Conservation (phyloP, 495 filamentous ascomycete genomes). For the Xylaria longipes region DNA sequence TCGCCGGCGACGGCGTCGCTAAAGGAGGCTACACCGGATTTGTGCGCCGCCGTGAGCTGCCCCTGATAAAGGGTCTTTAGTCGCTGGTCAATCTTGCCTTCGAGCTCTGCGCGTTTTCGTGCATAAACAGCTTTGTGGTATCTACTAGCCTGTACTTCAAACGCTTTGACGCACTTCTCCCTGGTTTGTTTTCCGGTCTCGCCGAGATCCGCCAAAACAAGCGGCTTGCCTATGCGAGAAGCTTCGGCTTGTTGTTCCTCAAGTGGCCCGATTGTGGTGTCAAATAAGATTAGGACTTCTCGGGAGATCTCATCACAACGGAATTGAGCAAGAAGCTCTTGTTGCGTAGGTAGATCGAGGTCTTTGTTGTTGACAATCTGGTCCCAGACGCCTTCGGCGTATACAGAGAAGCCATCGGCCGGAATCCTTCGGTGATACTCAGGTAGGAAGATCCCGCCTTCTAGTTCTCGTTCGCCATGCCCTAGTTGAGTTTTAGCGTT, state of each 20-base stretch:
- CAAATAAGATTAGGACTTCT: constrained; percentile 84
- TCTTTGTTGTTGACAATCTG: constrained; percentile 99
- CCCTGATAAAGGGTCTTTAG: constrained; percentile 87
- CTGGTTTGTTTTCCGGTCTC: constrained; percentile 74
- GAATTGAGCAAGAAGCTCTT: constrained; percentile 96
- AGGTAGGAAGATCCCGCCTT: constrained; percentile 83
- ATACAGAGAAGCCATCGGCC: constrained; percentile 91
- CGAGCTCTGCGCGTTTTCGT: constrained; percentile 82
- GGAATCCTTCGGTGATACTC: constrained; percentile 96
- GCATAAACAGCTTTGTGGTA: constrained; percentile 96
- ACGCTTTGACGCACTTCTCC: constrained; percentile 75
- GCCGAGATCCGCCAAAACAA: constrained; percentile 79
- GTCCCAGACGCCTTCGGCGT: constrained; percentile 94
- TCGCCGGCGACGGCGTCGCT: constrained; percentile 77
- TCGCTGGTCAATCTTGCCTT: constrained; percentile 81
- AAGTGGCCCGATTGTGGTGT: constrained; percentile 78
- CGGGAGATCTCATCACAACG: constrained; percentile 94
- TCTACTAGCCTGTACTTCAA: constrained; percentile 86
- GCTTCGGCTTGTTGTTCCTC: constrained; percentile 84
- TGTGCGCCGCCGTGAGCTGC: constrained; percentile 86
- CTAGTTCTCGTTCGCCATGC: constrained; percentile 69
- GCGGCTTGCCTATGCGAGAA: constrained; percentile 69
- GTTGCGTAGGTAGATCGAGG: constrained; percentile 93
- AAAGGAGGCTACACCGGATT: constrained; percentile 85
- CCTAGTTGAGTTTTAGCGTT: constrained; percentile 62